Evolutionary conservation across 345 rosid genomes (phyloP).

Genomic region (Rhizophora apiculata): DNA sequence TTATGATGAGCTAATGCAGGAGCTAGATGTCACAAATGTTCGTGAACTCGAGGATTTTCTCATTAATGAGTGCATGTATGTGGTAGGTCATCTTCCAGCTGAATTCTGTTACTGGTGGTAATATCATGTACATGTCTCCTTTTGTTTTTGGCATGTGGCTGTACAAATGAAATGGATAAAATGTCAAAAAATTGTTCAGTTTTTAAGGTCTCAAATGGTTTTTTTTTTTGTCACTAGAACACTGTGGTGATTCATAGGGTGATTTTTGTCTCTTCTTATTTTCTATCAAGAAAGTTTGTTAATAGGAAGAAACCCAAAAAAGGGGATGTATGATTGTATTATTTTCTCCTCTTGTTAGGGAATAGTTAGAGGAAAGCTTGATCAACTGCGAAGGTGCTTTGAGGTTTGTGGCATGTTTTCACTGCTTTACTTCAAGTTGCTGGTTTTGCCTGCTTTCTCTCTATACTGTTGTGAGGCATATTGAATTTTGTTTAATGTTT

Average conservation of each 20-base stretch:
- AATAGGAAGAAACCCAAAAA: neutral
- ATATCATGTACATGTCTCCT: neutral
- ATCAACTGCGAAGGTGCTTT: constrained; percentile 87
- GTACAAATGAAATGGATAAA: neutral
- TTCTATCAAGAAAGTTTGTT: neutral
- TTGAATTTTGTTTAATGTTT: constrained; percentile 1
- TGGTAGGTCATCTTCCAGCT: constrained; percentile 47
- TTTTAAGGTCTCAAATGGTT: neutral
- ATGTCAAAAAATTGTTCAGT: neutral
- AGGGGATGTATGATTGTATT: neutral
- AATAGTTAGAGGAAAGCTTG: constrained; percentile 93
- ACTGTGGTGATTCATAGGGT: no score
- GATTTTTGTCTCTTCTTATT: no score
- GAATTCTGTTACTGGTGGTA: neutral
- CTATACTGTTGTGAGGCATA: neutral
- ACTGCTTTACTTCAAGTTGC: constrained; percentile 1
- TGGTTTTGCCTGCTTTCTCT: neutral
- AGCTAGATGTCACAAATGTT: constrained; percentile 82
- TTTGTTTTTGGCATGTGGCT: neutral
- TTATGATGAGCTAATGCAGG: constrained; percentile 83
- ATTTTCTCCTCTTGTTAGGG: constrained; percentile 46
- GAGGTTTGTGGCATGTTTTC: constrained; percentile 50
- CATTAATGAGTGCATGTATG: constrained; percentile 94
- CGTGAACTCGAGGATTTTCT: constrained; percentile 99
- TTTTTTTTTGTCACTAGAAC: no score